Base-by-base conservation (phyloP, 2,329 filamentous ascomycete genomes). In the Pseudonectria foliicola region DNA sequence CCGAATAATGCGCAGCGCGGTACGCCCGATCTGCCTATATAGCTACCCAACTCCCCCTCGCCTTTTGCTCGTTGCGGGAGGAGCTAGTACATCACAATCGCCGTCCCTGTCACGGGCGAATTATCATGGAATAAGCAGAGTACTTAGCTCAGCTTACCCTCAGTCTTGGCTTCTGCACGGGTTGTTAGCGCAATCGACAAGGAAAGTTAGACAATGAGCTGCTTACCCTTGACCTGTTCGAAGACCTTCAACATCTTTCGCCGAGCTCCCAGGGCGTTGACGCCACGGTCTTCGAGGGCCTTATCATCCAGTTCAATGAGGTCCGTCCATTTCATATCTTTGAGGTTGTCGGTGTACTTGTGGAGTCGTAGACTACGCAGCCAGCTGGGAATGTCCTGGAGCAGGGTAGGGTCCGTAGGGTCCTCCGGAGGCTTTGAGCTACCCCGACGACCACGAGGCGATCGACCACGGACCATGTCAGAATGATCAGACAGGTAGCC, bases 211-310 rank as follows among this genome's bases (percentile, higher is more conserved):
- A 13, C 10, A n/a, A 11, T 6, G 25, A 12, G 27, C 13, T 27
- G 51, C 65, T 45, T 64, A 80, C 77, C 84, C 64, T 80, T 87
- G 54, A 96, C 90, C 68, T 95, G 89, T 53, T 96, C 92, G 63
- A 96, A 96, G 37, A 96, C 92, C 77, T 98, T 98, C 42, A 98
- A 69, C 86, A 98, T 93, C 75, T 98, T 98, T 59, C 90, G 84
- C 49, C 92, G 75, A 13, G 92, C 92, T 51, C 92, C 92, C 37
- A 96, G 75, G 35, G 92, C 92, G 60, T 95, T 95, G 23, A 98
- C 92, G 32, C 92, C 92, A 34, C 87, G 82, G 16, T 87, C 85
- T 64, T 96, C 90, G 44, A 98, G 70, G 31, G 86, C 89, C 56
- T 89, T 89, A 50, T 98, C 92, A 53, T 95, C 87, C 49, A 98